A percentile compares a stretch with the other conserved stretches of the same genome.
phyloP scores from a whole-genome alignment of 345 rosid species.

The Eutrema yunnanense region DNA sequence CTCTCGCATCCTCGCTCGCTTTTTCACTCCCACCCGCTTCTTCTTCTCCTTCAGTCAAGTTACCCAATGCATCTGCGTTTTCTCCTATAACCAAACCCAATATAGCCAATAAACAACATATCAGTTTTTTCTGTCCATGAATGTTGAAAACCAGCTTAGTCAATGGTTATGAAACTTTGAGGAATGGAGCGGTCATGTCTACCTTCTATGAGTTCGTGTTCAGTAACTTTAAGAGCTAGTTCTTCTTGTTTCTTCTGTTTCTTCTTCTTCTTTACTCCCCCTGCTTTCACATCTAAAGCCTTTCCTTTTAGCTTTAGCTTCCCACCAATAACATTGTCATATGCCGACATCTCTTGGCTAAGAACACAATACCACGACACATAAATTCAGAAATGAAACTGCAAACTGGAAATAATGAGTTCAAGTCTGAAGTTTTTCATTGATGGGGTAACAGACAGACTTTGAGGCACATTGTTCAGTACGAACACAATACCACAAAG shows the following conservation, averaged over 20 bases:
- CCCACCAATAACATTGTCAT: constrained; percentile 72
- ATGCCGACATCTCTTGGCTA: constrained; percentile 56
- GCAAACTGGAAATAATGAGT: background rate
- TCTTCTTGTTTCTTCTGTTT: constrained; percentile 50
- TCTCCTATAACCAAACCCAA: constrained; percentile 28
- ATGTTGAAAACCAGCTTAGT: background rate
- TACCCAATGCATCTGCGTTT: constrained; percentile 22
- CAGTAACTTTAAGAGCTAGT: constrained; percentile 31
- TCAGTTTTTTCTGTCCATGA: background rate
- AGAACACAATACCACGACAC: background rate
- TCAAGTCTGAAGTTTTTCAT: background rate
- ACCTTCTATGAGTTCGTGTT: constrained; percentile 50
- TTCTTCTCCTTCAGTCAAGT: constrained; percentile 28
- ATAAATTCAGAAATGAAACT: background rate
- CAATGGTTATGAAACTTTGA: background rate
- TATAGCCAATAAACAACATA: background rate
- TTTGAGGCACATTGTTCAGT: background rate
- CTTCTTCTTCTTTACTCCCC: constrained; percentile 80
- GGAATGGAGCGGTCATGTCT: background rate
- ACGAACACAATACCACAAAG: background rate
- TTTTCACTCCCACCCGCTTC: constrained; percentile 34
- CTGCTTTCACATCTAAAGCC: constrained; percentile 86
- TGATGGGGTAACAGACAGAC: background rate
- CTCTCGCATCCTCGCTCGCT: constrained; percentile 40
- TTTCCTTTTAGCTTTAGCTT: constrained; percentile 93